These are phyloP conservation scores for Penicillium thymicola DNA, from an alignment of 2,329 filamentous ascomycete species.

Conservation along the genomic window DNA sequence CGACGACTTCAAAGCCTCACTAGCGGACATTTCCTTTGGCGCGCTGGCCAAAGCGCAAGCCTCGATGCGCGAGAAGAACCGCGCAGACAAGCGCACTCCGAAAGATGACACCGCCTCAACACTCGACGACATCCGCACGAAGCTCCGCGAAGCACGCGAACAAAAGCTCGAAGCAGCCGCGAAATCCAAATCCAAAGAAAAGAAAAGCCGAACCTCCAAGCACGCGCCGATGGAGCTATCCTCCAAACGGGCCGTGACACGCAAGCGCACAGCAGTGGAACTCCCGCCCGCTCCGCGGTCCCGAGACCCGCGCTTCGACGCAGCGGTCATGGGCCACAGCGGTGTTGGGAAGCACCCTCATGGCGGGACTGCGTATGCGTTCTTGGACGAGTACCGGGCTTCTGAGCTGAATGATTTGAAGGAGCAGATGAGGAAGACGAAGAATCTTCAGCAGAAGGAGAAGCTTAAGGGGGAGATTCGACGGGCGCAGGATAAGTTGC, in stretches of 20 bases:
- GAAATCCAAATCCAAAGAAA: slow-evolving; percentile 31
- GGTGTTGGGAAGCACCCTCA: slow-evolving; percentile 31
- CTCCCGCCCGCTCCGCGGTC: slow-evolving; percentile 55
- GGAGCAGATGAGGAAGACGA: slow-evolving; percentile 63
- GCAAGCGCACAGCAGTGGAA: slow-evolving; percentile 70
- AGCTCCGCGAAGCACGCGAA: slow-evolving; percentile 43
- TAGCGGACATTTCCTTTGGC: slow-evolving; percentile 75
- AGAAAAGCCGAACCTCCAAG: slow-evolving; percentile 63
- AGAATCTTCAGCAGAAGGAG: slow-evolving; percentile 64
- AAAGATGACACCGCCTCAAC: slow-evolving; percentile 21
- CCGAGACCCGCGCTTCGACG: slow-evolving; percentile 88
- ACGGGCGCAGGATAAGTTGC: slow-evolving; percentile 74
- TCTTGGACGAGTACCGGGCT: slow-evolving; percentile 80
- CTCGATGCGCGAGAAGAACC: slow-evolving; percentile 51
- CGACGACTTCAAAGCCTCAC: slow-evolving; percentile 35
- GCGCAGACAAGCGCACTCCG: slow-evolving; percentile 18
- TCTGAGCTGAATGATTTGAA: slow-evolving; percentile 77
- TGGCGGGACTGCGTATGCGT: slow-evolving; percentile 72
- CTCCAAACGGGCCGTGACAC: slow-evolving; percentile 77
- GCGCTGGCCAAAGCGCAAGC: slow-evolving; percentile 85
- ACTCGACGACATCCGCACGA: slow-evolving; percentile 38
- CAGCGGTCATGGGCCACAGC: slow-evolving; percentile 47
- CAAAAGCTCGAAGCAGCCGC: slow-evolving; percentile 9
- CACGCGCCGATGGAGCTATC: slow-evolving; percentile 83
- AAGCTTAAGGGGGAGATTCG: slow-evolving; percentile 68